Evolutionary conservation across 176 grass and related monocot genomes (phyloP).

Genomic region (Bothriochloa decipiens): DNA sequence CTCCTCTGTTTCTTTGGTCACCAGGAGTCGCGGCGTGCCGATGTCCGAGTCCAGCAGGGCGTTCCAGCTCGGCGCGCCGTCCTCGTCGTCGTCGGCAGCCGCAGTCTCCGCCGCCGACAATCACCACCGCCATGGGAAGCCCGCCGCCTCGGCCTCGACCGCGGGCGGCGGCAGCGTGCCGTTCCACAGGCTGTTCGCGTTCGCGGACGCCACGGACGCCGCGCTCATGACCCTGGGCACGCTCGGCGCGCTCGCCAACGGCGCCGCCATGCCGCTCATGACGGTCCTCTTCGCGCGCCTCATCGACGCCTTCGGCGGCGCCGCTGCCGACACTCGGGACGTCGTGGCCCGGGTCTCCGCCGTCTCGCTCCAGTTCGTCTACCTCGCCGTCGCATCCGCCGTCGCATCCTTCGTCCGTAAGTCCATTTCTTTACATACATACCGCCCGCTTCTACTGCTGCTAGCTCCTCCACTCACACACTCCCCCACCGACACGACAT

Average conservation of each 20-base stretch:
- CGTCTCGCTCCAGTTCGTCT: constrained; percentile 54
- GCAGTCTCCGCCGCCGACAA: too few relatives aligned
- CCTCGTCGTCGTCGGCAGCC: constrained; percentile 14
- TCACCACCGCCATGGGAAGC: constrained; percentile 1
- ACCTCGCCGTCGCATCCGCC: constrained; percentile 52
- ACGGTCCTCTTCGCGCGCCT: constrained; percentile 61
- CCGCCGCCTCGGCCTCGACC: background rate
- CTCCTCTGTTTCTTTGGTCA: too few relatives aligned
- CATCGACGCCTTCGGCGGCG: constrained; percentile 65
- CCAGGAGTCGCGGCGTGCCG: too few relatives aligned
- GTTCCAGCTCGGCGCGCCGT: constrained; percentile 28
- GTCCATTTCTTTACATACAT: background rate
- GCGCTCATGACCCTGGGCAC: constrained; percentile 57
- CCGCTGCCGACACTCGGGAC: constrained; percentile 28
- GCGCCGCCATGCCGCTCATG: constrained; percentile 60
- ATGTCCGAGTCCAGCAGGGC: constrained; percentile 54
- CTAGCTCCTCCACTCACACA: too few relatives aligned
- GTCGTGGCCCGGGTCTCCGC: constrained; percentile 47
- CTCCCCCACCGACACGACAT: background rate
- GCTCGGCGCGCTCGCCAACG: constrained; percentile 60
- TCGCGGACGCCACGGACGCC: constrained; percentile 49
- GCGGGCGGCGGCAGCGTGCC: constrained; percentile 41
- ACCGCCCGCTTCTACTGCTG: too few relatives aligned
- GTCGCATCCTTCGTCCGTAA: constrained; percentile 62
- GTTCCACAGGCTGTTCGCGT: constrained; percentile 64